Evolutionary conservation across 2,329 filamentous ascomycete species (phyloP).

Genomic region (Talaromyces sp.): DNA sequence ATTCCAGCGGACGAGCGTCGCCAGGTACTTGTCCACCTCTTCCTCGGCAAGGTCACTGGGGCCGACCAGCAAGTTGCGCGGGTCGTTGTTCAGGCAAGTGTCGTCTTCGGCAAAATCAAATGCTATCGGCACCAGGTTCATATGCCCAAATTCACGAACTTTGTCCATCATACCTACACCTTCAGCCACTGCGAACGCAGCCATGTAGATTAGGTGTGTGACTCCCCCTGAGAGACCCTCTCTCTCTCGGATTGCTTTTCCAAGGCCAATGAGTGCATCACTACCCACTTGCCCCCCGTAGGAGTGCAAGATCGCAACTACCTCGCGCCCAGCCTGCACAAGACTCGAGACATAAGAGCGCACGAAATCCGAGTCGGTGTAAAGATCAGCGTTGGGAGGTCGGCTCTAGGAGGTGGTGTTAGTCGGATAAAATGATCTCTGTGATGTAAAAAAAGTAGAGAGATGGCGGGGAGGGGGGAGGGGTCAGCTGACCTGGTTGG

Average conservation of each 20-base stretch:
- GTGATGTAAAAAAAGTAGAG: too few species aligned
- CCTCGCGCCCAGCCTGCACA: constrained; percentile 21
- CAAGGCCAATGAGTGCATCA: constrained; percentile 25
- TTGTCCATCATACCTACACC: constrained; percentile 28
- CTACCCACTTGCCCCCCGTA: constrained; percentile 28
- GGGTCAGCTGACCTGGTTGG: constrained; percentile 22
- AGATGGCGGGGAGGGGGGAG: too few species aligned
- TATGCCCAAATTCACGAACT: constrained; percentile 21
- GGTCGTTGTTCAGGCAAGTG: constrained; percentile 15
- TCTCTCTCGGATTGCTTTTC: constrained; percentile 22
- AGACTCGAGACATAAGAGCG: constrained; percentile 28
- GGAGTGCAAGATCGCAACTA: constrained; percentile 27
- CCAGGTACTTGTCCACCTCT: constrained; percentile 7
- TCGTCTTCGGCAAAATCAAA: constrained; percentile 20
- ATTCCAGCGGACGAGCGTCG: constrained; percentile 18
- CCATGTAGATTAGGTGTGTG: constrained; percentile 25
- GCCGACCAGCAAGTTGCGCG: constrained; percentile 14
- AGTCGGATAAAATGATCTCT: neutral
- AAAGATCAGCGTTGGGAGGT: constrained; percentile 25
- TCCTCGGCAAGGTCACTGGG: neutral
- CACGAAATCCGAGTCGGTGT: constrained; percentile 22
- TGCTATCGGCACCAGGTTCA: constrained; percentile 19
- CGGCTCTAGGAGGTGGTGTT: constrained; percentile 4
- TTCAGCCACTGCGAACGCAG: constrained; percentile 31
- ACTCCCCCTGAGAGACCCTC: constrained; percentile 26